A percentile compares a stretch with the other conserved stretches of the same genome.
phyloP scores from a whole-genome alignment of 164 flowering plant species.

The Aristolochia fimbriata region DNA sequence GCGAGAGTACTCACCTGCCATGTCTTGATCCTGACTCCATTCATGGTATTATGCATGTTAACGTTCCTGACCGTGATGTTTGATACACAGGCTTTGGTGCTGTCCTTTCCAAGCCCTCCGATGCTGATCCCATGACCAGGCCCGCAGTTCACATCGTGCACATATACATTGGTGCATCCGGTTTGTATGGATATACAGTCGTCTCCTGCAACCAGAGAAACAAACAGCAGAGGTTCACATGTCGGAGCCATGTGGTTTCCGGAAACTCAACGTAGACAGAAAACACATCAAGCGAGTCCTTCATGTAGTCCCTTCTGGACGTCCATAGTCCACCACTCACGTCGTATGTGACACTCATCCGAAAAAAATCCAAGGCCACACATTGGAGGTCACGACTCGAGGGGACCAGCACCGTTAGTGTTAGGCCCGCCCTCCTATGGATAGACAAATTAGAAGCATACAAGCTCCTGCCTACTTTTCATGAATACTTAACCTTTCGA shows the following conservation, averaged over 20 bases:
- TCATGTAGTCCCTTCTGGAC: too few relatives aligned
- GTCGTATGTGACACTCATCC: too few relatives aligned
- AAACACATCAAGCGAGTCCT: too few relatives aligned
- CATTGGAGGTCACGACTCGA: too few relatives aligned
- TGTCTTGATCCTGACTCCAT: slow-evolving; percentile 43
- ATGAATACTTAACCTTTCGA: too few relatives aligned
- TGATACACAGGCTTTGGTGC: slow-evolving; percentile 40
- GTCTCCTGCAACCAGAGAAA: slow-evolving; percentile 26
- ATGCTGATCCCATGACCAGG: slow-evolving; percentile 54
- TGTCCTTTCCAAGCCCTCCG: slow-evolving; percentile 39
- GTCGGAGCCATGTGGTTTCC: background rate
- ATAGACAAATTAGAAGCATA: too few relatives aligned
- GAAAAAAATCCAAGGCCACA: too few relatives aligned
- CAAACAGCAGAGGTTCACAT: slow-evolving; percentile 4
- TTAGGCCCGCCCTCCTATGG: too few relatives aligned
- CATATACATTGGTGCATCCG: slow-evolving; percentile 25
- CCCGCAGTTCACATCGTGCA: slow-evolving; percentile 34
- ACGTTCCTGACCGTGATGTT: slow-evolving; percentile 34
- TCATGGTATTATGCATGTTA: slow-evolving; percentile 26
- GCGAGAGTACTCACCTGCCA: slow-evolving; percentile 33
- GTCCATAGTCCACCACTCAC: too few relatives aligned
- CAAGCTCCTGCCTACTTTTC: too few relatives aligned
- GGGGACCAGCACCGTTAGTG: too few relatives aligned
- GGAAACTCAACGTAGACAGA: too few relatives aligned
- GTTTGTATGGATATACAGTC: slow-evolving; percentile 44